Evolutionary conservation across 495 filamentous ascomycete genomes (phyloP).

Genomic region (Xylaria curta): DNA sequence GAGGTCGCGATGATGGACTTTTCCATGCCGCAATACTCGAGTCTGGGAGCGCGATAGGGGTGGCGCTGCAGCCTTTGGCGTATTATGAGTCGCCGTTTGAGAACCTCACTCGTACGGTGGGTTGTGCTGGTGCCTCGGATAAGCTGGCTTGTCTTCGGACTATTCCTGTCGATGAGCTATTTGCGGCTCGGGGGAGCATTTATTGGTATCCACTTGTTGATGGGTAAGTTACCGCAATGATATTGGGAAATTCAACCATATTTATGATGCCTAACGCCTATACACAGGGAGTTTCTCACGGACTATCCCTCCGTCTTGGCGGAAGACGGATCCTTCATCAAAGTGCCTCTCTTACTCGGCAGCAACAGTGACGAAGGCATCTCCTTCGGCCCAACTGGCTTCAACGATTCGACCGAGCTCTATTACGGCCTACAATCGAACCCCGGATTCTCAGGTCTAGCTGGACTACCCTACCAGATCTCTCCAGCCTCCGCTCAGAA

Average conservation of each 20-base stretch:
- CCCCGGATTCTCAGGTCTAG: neutral
- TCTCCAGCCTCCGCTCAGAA: neutral
- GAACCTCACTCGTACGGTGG: neutral
- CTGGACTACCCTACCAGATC: neutral
- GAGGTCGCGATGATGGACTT: neutral
- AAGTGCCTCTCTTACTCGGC: constrained; percentile 61
- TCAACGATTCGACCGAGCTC: constrained; percentile 2
- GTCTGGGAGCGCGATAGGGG: neutral
- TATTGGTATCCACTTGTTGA: constrained; percentile 5
- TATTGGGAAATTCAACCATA: neutral
- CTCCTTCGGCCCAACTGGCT: constrained; percentile 9
- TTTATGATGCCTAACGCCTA: neutral
- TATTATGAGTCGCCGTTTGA: neutral
- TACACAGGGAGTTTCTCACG: neutral
- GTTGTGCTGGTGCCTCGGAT: neutral
- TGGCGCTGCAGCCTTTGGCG: neutral
- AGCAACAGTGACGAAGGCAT: constrained; percentile 62
- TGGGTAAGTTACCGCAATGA: neutral
- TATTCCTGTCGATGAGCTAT: neutral
- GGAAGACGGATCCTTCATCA: constrained; percentile 14
- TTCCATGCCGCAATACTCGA: neutral
- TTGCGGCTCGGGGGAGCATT: neutral
- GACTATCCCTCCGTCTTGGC: constrained; percentile 13
- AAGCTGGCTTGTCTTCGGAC: neutral
- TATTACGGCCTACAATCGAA: neutral